A percentile compares a stretch with the other conserved stretches of the same genome.
Conservation (phyloP, 2,329 filamentous ascomycete species). For the Fusarium veterinarium region DNA sequence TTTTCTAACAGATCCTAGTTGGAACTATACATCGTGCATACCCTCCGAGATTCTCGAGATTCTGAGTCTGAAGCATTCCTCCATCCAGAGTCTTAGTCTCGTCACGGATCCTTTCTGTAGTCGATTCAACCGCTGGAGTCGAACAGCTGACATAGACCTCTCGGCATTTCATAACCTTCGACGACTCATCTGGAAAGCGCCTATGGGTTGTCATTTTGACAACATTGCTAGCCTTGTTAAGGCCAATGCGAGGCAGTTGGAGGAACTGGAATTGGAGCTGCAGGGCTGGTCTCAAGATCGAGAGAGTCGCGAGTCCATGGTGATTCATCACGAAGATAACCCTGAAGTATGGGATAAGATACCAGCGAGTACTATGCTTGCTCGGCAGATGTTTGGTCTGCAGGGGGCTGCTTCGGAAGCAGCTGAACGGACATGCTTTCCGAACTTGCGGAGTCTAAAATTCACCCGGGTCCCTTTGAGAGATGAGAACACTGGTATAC, state of each 20-base stretch:
- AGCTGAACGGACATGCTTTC: accelerated
- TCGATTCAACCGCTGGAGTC: slow-evolving; percentile 1
- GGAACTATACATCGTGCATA: background rate
- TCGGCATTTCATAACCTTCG: background rate
- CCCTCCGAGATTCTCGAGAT: background rate
- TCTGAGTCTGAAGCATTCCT: background rate
- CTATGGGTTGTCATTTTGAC: background rate
- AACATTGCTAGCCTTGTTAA: background rate
- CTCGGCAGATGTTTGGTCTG: background rate
- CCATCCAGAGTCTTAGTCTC: background rate
- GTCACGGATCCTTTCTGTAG: slow-evolving; percentile 5
- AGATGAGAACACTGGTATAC: background rate
- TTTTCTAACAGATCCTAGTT: background rate
- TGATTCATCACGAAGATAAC: accelerated
- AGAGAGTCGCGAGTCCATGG: background rate
- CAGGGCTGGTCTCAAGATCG: background rate
- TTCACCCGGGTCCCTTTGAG: background rate
- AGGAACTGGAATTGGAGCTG: background rate
- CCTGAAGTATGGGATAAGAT: background rate
- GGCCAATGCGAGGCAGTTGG: accelerated
- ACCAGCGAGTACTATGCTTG: background rate
- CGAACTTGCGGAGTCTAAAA: background rate
- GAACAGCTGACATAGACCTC: background rate
- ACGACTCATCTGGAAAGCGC: background rate
- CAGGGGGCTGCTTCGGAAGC: accelerated